These are phyloP conservation scores for Dalbergia oliveri DNA, from an alignment of 306 rosid species.

Conservation along the genomic window DNA sequence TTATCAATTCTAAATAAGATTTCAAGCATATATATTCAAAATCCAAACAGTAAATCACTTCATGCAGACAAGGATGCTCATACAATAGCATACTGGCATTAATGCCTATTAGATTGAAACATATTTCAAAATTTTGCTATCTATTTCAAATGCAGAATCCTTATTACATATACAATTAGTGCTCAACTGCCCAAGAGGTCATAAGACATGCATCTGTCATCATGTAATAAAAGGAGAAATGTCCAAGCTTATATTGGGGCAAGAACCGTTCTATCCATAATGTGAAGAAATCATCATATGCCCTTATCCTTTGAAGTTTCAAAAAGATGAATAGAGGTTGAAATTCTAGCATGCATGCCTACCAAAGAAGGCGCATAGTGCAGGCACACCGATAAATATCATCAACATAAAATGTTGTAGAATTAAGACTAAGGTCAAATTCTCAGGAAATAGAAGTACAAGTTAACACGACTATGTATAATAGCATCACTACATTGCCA, in stretches of 20 bases:
- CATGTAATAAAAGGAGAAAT: neutral
- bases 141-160: constrained; percentile 8
- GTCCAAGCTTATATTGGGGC: too few species aligned
- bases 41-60: neutral
- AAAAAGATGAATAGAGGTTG: neutral
- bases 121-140: neutral
- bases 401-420: constrained; percentile 11
- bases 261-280: too few species aligned
- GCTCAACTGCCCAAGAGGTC: neutral
- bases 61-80: neutral
- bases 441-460: neutral
- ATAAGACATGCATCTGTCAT: neutral
- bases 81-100: constrained; percentile 3
- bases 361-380: neutral
- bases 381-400: neutral
- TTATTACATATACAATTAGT: neutral
- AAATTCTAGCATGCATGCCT: neutral
- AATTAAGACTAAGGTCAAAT: constrained; percentile 6
- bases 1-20: neutral
- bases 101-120: neutral
- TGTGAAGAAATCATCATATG: neutral
- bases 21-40: neutral
- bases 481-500: neutral
- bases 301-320: neutral
- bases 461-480: neutral